Base-by-base conservation (phyloP, 768 basidiomycete species). In the Epithele typhae region DNA sequence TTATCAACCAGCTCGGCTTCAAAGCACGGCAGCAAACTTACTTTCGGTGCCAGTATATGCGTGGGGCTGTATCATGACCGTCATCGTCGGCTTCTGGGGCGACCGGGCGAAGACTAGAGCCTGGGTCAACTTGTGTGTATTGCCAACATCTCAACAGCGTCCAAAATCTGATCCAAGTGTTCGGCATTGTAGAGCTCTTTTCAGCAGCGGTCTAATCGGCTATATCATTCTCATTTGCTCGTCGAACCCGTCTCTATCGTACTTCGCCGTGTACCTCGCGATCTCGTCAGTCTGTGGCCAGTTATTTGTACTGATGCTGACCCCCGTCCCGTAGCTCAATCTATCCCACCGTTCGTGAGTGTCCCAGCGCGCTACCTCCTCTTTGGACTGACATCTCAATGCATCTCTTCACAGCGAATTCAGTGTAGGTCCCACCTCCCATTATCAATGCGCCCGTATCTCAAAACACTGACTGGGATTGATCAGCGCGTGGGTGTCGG, bases 11-110 rank as follows among this genome's bases (percentile, higher is more conserved):
- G 70, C 81, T 82, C 77, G 83, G 82, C 3, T 85, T 75, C 66
- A 62, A 66, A 32, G 78, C 84, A 87, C 83, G 1, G 63, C 69
- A 21, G 84, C 87, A 2, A 89, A 90, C 57, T 61, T 90, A 10
- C 69, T 91, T 14, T 84, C 84, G 0, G 85, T 89, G 3, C 87
- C 87, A 1, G 82, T 88, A 23, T 89, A 89, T 58, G 76, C 73
- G 5, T 86, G 82, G 77, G 79, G 81, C 17, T 84, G 84, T 54
- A 61, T 85, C 30, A 67, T 85, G 56, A 89, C 87, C 4, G 73
- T 76, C 50, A 47, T 68, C 25, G 66, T 86, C 37, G 86, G 86
- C 15, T 70, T 81, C 48, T 54, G 79, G 19, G 82, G 82, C 19
- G 86, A 87, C 57, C 72, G 75, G 6, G 63, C 74, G 21, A 77